Percentiles rank a stretch among this genome's conserved stretches.
phyloP scores from a whole-genome alignment of 106 monocot genomes.

The Dendrobium huoshanense region DNA sequence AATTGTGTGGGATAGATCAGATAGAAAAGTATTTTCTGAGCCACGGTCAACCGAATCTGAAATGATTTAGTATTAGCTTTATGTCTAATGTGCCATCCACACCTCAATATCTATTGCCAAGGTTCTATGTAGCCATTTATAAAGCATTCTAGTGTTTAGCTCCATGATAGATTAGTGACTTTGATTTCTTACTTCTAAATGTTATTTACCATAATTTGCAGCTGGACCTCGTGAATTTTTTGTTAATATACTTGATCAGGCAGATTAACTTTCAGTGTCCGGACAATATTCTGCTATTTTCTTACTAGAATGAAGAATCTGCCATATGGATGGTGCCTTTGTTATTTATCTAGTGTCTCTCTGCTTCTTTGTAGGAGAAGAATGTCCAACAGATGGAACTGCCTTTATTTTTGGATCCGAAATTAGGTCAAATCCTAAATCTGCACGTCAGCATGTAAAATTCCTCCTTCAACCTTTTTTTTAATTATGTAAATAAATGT shows the following conservation, averaged over 20 bases:
- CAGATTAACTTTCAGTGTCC: neutral
- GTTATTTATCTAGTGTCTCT: conserved; percentile 3
- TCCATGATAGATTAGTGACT: neutral
- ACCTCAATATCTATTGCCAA: neutral
- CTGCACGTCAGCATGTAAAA: conserved; percentile 60
- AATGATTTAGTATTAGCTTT: neutral
- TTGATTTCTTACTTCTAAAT: neutral
- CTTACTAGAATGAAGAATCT: neutral
- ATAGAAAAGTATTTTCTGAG: neutral
- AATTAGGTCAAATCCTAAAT: conserved; percentile 57
- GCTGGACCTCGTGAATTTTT: neutral
- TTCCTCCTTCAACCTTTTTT: neutral
- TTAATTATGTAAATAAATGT: neutral
- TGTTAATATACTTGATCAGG: neutral
- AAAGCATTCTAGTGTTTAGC: neutral
- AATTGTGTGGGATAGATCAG: neutral
- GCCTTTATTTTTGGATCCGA: conserved; percentile 87
- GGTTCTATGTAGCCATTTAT: neutral
- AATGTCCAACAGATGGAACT: conserved; percentile 76
- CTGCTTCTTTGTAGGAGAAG: conserved; percentile 49
- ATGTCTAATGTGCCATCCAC: neutral
- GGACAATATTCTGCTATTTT: neutral
- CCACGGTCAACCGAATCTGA: neutral
- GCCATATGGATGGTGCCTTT: neutral
- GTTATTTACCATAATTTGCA: neutral